phyloP scores from a whole-genome alignment of 2,329 filamentous ascomycete species.

The Colletotrichum viniferum region DNA sequence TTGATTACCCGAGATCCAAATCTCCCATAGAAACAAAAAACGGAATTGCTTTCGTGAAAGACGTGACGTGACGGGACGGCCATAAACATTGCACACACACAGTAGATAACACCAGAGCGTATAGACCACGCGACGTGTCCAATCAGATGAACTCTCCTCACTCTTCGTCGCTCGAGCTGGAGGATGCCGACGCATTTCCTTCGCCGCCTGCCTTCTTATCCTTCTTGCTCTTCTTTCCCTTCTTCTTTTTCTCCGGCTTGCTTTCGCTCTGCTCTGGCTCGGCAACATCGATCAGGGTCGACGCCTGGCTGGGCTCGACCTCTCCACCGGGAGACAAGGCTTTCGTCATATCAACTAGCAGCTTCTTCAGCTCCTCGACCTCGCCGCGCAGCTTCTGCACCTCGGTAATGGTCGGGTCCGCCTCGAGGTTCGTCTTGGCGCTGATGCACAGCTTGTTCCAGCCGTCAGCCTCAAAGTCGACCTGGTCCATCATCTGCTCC shows the following conservation, averaged over 20 bases:
- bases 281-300: slow-evolving; percentile 6
- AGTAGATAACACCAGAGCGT: neutral
- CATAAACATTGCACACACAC: neutral
- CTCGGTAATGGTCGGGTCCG: slow-evolving; percentile 78
- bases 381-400: slow-evolving; percentile 63
- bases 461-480: slow-evolving; percentile 82
- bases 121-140: neutral
- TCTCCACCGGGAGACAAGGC: slow-evolving; percentile 16
- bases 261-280: neutral
- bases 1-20: neutral
- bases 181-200: neutral
- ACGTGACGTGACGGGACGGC: neutral
- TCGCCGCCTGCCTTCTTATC: neutral
- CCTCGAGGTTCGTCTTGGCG: slow-evolving; percentile 82
- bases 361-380: slow-evolving; percentile 58
- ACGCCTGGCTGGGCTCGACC: neutral
- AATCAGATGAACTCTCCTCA: neutral
- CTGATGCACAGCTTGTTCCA: slow-evolving; percentile 82
- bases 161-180: slow-evolving; percentile 12
- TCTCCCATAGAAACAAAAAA: neutral
- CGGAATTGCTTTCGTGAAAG: neutral
- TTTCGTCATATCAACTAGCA: slow-evolving; percentile 40
- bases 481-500: slow-evolving; percentile 77
- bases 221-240: slow-evolving; percentile 15
- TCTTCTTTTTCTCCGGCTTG: slow-evolving; percentile 5